phyloP scores from a whole-genome alignment of 2,329 filamentous ascomycete species.

The Beauveria caledonica region DNA sequence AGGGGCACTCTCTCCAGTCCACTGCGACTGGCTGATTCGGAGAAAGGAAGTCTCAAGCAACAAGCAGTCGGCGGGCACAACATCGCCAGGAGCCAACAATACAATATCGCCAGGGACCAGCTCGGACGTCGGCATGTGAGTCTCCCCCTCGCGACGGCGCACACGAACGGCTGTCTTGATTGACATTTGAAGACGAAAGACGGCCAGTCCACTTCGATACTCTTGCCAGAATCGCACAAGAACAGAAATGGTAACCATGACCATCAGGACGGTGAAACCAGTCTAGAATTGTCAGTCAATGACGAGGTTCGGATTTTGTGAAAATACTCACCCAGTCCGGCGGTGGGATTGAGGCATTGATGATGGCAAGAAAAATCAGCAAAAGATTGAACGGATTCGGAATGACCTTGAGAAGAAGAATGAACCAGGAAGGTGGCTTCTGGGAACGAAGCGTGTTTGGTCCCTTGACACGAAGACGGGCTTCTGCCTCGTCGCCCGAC shows the following conservation, averaged over 20 bases:
- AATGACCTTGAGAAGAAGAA: constrained; percentile 19
- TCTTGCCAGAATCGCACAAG: constrained; percentile 23
- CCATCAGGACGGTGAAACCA: constrained; percentile 18
- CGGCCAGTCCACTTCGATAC: constrained; percentile 19
- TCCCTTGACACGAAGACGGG: constrained; percentile 17
- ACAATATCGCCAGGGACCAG: constrained; percentile 20
- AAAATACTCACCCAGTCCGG: constrained; percentile 12
- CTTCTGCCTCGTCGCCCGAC: constrained; percentile 16
- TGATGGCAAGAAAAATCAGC: constrained; percentile 19
- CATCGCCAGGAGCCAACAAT: constrained; percentile 16
- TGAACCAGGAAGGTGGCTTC: constrained; percentile 19
- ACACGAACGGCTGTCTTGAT: constrained; percentile 17
- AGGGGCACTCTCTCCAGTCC: constrained; percentile 23
- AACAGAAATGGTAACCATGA: constrained; percentile 21
- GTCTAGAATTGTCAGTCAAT: background rate
- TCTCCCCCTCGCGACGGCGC: constrained; percentile 14
- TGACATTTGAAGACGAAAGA: constrained; percentile 20
- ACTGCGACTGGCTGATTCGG: constrained; percentile 22
- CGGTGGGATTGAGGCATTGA: constrained; percentile 17
- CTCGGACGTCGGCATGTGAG: constrained; percentile 13
- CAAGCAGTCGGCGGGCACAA: constrained; percentile 22
- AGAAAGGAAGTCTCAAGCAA: constrained; percentile 21
- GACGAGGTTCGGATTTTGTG: rapidly evolving
- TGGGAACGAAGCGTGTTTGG: constrained; percentile 19
- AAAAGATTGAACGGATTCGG: constrained; percentile 21